Evolutionary conservation across 1,284 basidiomycete genomes (phyloP), one percentile per base, ranked within the genome.

Genomic region (Ganoderma lucidum): DNA sequence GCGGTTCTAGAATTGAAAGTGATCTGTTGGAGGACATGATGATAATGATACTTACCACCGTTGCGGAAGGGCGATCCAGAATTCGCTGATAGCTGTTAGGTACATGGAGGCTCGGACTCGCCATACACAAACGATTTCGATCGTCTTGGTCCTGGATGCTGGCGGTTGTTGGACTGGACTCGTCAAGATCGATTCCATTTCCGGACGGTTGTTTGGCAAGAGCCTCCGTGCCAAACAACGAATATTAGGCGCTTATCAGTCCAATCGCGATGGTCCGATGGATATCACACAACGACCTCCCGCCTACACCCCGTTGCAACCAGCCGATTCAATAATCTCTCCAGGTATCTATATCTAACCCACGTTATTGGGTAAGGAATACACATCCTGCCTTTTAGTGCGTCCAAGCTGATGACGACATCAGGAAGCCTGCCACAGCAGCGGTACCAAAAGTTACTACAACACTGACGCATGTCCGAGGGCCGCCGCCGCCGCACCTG

Each of bases 191-290:
- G 23, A 15, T 45, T 23, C 42, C 30, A 12, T 23, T 45, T 65
- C 58, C 14, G 64, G 61, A 35, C 10, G 37, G 42, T 45, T 65
- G 68, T 69, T 69, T 69, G 64, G 64, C 68, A 63, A 69, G 28
- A 60, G 68, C 64, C 53, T 69, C 64, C 30, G 64, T 12, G 62
- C 51, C 68, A 69, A 69, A 69, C 64, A 69, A 69, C 41, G 35
- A 37, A 56, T 37, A 53, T 28, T 32, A 17, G 44, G 62, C 62
- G 62, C 45, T 53, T 37, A 51, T 51, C 48, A 14, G 48, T 12
- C 23, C 48, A 10, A 51, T 51, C 48, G 10, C 48, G 17, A 44
- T 28, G 12, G n/a, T n/a, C n/a, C n/a, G n/a, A n/a, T n/a, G n/a
- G 23, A 23, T 23, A 23, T 23, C 48, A 23, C 48, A 51, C 48